A percentile compares a stretch with the other conserved stretches of the same genome.
Evolutionary conservation across 1,139 yeast species (phyloP).

Genomic region (Sugiyamaella grinbergsii): DNA sequence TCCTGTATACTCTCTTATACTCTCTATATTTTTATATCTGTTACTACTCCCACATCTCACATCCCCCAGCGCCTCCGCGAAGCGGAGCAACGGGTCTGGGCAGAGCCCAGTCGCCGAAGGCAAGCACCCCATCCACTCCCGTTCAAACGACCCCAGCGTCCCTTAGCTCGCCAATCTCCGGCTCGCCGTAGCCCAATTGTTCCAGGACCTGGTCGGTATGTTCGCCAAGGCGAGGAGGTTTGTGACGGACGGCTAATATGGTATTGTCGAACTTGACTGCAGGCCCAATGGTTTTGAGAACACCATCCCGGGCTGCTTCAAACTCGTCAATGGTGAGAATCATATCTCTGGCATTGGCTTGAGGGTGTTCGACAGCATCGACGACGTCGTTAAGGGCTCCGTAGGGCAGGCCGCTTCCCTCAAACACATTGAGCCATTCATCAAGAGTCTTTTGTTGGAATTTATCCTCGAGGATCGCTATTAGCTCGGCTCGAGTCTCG

Average conservation of each 20-base stretch:
- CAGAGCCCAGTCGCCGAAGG: too few relatives aligned
- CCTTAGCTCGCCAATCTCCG: constrained; percentile 16
- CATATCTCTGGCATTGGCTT: constrained; percentile 44
- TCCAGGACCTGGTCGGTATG: constrained; percentile 38
- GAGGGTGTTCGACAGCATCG: constrained; percentile 43
- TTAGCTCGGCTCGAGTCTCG: constrained; percentile 39
- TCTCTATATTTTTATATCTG: too few relatives aligned
- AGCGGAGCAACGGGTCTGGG: too few relatives aligned
- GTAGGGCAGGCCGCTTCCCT: constrained; percentile 42
- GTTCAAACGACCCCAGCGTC: constrained; percentile 5
- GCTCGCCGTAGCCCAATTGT: constrained; percentile 31
- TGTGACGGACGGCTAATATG: constrained; percentile 43
- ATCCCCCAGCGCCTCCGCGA: too few relatives aligned
- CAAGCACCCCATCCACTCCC: too few relatives aligned
- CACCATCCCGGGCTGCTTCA: constrained; percentile 42
- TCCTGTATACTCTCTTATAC: too few relatives aligned
- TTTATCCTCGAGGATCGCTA: constrained; percentile 36
- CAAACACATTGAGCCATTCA: constrained; percentile 43
- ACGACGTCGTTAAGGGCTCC: constrained; percentile 47
- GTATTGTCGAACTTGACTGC: constrained; percentile 44
- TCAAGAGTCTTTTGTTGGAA: constrained; percentile 36
- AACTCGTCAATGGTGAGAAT: constrained; percentile 34
- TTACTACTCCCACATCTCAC: too few relatives aligned
- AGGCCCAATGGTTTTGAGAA: constrained; percentile 41
- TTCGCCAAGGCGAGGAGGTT: constrained; percentile 46